Evolutionary conservation across 257 asterid genomes (phyloP).

Genomic region (Plectranthus barbatus): DNA sequence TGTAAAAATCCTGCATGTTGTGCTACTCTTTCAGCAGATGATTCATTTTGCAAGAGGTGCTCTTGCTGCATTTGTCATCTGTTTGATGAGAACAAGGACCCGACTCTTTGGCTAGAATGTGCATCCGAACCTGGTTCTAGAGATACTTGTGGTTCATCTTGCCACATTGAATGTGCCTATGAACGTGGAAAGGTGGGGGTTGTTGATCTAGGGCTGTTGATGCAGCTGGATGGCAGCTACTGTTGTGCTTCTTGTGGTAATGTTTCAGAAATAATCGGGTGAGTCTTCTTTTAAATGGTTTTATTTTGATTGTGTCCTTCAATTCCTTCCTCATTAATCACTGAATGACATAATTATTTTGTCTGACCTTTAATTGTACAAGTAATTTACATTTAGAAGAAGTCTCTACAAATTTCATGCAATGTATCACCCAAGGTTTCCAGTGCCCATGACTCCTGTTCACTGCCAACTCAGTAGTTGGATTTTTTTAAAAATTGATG

Average conservation of each 20-base stretch:
- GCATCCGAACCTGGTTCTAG: slow-evolving; percentile 58
- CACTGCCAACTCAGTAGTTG: not conserved
- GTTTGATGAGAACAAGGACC: slow-evolving; percentile 89
- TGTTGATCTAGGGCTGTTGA: slow-evolving; percentile 64
- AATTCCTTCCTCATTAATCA: not conserved
- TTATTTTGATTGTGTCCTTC: not conserved
- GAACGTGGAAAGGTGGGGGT: slow-evolving; percentile 78
- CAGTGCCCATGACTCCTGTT: not conserved
- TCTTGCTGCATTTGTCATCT: slow-evolving; percentile 78
- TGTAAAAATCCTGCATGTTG: slow-evolving; percentile 82
- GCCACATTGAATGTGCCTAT: slow-evolving; percentile 83
- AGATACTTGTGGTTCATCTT: slow-evolving; percentile 73
- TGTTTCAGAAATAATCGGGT: slow-evolving; percentile 88
- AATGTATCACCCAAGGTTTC: not conserved
- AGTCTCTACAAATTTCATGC: not conserved
- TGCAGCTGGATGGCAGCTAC: slow-evolving; percentile 88
- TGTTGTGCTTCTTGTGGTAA: slow-evolving; percentile 89
- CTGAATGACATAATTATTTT: not conserved
- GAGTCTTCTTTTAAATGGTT: slow-evolving; percentile 14
- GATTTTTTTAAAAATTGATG: not conserved
- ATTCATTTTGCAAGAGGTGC: slow-evolving; percentile 83
- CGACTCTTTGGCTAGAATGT: slow-evolving; percentile 88
- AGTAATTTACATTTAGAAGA: not conserved
- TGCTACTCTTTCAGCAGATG: slow-evolving; percentile 59
- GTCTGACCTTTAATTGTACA: not conserved